phyloP scores from a whole-genome alignment of 192 early-diverging fungal species.

The Gaertneriomyces semiglobifer region DNA sequence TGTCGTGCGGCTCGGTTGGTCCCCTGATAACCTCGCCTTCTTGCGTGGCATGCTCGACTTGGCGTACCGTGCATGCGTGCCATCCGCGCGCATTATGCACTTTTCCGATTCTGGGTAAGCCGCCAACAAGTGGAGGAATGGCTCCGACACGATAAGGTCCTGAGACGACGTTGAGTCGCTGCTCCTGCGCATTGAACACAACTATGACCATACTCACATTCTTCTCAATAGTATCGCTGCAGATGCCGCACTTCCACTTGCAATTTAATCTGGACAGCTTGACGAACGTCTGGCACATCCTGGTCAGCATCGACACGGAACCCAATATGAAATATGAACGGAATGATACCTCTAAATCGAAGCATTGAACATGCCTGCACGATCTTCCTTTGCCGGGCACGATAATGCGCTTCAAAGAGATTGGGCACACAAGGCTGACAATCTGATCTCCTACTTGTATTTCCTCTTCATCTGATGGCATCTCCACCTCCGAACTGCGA shows the following conservation, averaged over 20 bases:
- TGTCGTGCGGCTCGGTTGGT: not conserved
- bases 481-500: too few species aligned
- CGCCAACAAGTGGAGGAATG: slow-evolving; percentile 24
- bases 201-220: not conserved
- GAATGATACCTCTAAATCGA: slow-evolving; percentile 24
- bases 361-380: slow-evolving; percentile 29
- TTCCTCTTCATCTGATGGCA: not conserved
- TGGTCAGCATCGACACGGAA: not conserved
- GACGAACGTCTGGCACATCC: slow-evolving; percentile 9
- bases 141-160: slow-evolving; percentile 24
- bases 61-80: slow-evolving; percentile 16
- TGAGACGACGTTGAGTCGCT: not conserved
- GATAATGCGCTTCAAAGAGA: slow-evolving; percentile 10
- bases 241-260: slow-evolving; percentile 30
- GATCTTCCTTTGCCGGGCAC: slow-evolving; percentile 24
- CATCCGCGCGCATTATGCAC: slow-evolving; percentile 20
- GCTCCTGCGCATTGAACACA: too few species aligned
- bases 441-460: slow-evolving; percentile 31
- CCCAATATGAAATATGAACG: not conserved
- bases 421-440: slow-evolving; percentile 22
- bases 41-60: not conserved
- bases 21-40: not conserved
- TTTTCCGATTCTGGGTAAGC: slow-evolving; percentile 18
- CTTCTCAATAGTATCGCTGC: slow-evolving; percentile 21
- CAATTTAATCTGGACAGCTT: slow-evolving; percentile 14